A percentile compares a stretch with the other conserved stretches of the same genome.
Evolutionary conservation across 345 rosid genomes (phyloP).

Genomic region (Eucalyptus erythrocorys): DNA sequence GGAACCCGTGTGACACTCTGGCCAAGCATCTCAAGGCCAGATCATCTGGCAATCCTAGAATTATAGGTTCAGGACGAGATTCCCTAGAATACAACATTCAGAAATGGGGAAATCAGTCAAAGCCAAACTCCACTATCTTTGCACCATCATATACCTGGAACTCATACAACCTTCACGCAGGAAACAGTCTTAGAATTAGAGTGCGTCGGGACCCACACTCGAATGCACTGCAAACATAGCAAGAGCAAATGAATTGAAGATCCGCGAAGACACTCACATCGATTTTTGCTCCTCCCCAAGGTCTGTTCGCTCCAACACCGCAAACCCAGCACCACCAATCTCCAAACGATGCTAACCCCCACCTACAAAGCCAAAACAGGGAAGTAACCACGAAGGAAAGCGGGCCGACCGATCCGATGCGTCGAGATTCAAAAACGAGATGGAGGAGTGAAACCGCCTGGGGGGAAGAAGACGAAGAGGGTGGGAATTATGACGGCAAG

Average conservation of each 20-base stretch:
- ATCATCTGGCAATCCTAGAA: slow-evolving; percentile 79
- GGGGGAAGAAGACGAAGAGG: not conserved
- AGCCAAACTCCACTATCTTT: not conserved
- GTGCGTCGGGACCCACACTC: not conserved
- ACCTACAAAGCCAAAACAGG: not conserved
- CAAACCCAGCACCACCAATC: not conserved
- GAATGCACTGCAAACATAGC: not conserved
- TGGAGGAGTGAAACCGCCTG: not conserved
- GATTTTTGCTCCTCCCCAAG: not conserved
- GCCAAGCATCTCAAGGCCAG: slow-evolving; percentile 63
- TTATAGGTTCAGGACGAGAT: slow-evolving; percentile 24
- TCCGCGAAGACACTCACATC: not conserved
- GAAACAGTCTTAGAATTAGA: not conserved
- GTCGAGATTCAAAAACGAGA: not conserved
- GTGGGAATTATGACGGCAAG: not conserved
- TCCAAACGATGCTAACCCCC: not conserved
- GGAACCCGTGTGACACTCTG: slow-evolving; percentile 59
- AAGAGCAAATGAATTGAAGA: not conserved
- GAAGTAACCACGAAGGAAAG: not conserved
- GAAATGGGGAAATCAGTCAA: not conserved
- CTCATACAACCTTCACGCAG: not conserved
- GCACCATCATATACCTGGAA: not conserved
- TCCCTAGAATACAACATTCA: slow-evolving; percentile 18
- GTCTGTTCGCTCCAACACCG: not conserved
- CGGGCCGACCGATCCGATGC: not conserved